Base-by-base conservation (phyloP, 106 monocot species). In the Iris macrosiphon region DNA sequence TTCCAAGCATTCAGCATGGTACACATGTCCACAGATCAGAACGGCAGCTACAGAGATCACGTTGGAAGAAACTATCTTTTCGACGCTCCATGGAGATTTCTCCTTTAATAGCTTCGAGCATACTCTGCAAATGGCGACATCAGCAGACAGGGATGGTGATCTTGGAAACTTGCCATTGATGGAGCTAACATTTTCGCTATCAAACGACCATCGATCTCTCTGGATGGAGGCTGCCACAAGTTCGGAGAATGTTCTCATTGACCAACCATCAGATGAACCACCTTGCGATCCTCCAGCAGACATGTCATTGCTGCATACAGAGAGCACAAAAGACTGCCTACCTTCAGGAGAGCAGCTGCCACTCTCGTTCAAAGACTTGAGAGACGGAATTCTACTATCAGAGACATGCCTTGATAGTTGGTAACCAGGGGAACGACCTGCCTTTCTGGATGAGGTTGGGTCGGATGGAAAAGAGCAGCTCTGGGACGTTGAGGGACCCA, bases 1-100 rank as follows among this genome's bases (percentile, higher is more conserved):
- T 16, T 93, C 93, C 63, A 93, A 73, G 68, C 93, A 93, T 7
- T 93, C 93, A 18, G 77, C 93, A 19, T 93, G 93, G 25, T 78
- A 93, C 4, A 84, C 72, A 60, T 93, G 93, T 6, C 88, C 84
- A 19, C 93, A 93, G 24, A 51, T 43, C 5, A 93, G 73, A 64
- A 93, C 68, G 4, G 87, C 83, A 18, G 75, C 80, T 9, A 78
- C 74, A 7, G 87, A 55, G 23, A 72, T 50, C 30, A 84, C 91
- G 41, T 47, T 65, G 53, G 51, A 59, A 0, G 61, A 69, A 15
- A 66, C 40, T 15, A 75, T 67, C 51, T 74, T 79, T 29, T 77
- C 61, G 11, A 57, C 31, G 22, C 71, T 78, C 80, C 77, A 79
- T 8, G 70, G 55, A 26, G 78, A 64, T 44, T 55, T 75, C 31